Evolutionary conservation across 805 yeast species (phyloP).

Genomic region (Zygoascus bituminiphila): DNA sequence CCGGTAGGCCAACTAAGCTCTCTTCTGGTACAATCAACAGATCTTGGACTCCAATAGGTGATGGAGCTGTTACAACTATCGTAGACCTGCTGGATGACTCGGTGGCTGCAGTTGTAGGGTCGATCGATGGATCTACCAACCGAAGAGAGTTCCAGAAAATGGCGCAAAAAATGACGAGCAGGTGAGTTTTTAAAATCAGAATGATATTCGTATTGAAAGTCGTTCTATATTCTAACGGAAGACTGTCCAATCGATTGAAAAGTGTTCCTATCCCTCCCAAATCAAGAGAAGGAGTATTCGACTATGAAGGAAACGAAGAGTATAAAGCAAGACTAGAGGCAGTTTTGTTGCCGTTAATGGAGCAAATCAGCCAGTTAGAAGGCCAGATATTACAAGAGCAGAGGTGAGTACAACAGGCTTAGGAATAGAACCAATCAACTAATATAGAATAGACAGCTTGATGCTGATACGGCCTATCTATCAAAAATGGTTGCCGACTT

Average conservation of each 20-base stretch:
- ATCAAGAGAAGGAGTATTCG: slow-evolving; percentile 12
- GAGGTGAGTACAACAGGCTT: background rate
- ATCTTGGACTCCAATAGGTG: background rate
- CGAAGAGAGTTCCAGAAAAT: slow-evolving; percentile 7
- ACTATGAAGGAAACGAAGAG: slow-evolving; percentile 10
- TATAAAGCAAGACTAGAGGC: slow-evolving; percentile 11
- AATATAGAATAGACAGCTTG: background rate
- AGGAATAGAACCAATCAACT: too few species aligned
- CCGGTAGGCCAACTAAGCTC: background rate
- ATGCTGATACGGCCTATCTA: background rate
- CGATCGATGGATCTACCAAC: slow-evolving; percentile 4
- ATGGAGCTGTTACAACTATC: background rate
- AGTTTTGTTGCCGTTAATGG: slow-evolving; percentile 12
- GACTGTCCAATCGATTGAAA: slow-evolving; percentile 3
- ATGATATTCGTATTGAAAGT: background rate
- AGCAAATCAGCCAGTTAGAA: slow-evolving; percentile 12
- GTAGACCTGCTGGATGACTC: background rate
- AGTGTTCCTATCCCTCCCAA: slow-evolving; percentile 12
- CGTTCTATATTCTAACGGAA: background rate
- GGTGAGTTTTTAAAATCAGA: slow-evolving; percentile 2
- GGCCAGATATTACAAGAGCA: slow-evolving; percentile 4
- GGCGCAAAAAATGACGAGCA: slow-evolving; percentile 1
- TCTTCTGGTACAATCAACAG: slow-evolving; percentile 1
- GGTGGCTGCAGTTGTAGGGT: background rate
- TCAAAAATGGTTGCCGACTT: background rate